phyloP scores from a whole-genome alignment of 2,329 filamentous ascomycete species.

The Curvularia spicifera region DNA sequence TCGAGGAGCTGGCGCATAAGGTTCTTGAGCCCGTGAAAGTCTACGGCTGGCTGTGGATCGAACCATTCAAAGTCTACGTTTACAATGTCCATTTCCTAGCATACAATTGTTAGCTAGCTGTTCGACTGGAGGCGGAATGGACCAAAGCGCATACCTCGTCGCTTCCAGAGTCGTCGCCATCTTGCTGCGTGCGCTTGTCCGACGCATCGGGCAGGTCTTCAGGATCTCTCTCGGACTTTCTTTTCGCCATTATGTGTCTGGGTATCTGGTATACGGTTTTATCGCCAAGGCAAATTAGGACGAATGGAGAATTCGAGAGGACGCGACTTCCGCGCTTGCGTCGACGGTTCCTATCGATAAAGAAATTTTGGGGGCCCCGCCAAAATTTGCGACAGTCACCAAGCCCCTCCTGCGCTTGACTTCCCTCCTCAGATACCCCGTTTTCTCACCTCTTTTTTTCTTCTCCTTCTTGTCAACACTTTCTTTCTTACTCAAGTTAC shows the following conservation, averaged over 20 bases:
- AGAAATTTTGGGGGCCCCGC: slow-evolving; percentile 14
- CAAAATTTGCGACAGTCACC: slow-evolving; percentile 26
- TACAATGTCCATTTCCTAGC: slow-evolving; percentile 84
- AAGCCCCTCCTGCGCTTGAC: slow-evolving; percentile 15
- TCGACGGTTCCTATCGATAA: slow-evolving; percentile 19
- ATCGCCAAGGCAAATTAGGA: neutral
- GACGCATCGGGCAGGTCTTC: slow-evolving; percentile 48
- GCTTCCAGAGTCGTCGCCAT: slow-evolving; percentile 47
- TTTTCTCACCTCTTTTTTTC: slow-evolving; percentile 11
- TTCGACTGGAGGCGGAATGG: slow-evolving; percentile 14
- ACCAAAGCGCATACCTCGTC: slow-evolving; percentile 41
- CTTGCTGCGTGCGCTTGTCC: slow-evolving; percentile 36
- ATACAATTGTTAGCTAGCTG: slow-evolving; percentile 8
- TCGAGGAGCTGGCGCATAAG: slow-evolving; percentile 92
- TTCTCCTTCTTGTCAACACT: slow-evolving; percentile 13
- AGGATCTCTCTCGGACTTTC: slow-evolving; percentile 43
- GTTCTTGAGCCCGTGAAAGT: slow-evolving; percentile 93
- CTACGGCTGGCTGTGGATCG: slow-evolving; percentile 85
- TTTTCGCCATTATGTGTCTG: slow-evolving; percentile 44
- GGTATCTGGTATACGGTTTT: neutral
- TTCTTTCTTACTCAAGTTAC: slow-evolving; percentile 22
- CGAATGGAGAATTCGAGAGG: slow-evolving; percentile 7
- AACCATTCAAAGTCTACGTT: slow-evolving; percentile 99
- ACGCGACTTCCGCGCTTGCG: slow-evolving; percentile 14
- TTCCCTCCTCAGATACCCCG: slow-evolving; percentile 11